phyloP scores from a whole-genome alignment of 345 rosid species.

The Citrus hindsii region DNA sequence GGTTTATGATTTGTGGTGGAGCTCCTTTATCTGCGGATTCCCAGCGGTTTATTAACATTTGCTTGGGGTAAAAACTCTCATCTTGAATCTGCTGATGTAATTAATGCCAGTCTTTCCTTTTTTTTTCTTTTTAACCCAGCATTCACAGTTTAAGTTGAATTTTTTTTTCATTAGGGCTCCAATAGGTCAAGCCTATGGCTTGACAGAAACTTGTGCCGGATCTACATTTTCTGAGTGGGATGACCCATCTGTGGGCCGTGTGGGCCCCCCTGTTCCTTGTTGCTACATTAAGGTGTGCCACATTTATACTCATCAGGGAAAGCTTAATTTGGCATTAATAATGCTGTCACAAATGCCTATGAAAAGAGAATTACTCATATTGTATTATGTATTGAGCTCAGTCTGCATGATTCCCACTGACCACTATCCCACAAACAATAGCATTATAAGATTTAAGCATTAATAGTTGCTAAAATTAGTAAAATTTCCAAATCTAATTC shows the following conservation, averaged over 20 bases:
- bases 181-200: conserved; percentile 87
- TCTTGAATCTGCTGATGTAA: neutral
- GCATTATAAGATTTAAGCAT: neutral
- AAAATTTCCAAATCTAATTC: neutral
- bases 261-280: conserved; percentile 92
- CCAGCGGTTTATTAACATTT: conserved; percentile 85
- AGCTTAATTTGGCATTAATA: neutral
- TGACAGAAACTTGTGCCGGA: conserved; percentile 96
- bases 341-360: neutral
- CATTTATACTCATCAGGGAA: neutral
- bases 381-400: neutral
- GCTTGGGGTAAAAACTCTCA: conserved; percentile 66
- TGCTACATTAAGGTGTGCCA: conserved; percentile 61
- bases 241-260: conserved; percentile 71
- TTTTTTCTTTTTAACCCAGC: neutral
- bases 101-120: neutral
- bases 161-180: conserved; percentile 53
- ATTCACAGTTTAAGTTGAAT: conserved; percentile 7
- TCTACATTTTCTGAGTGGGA: conserved; percentile 81
- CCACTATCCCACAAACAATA: neutral
- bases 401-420: neutral
- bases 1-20: conserved; percentile 81
- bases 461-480: neutral
- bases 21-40: conserved; percentile 88
- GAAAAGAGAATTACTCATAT: neutral